These are phyloP conservation scores for Cutaneotrichosporon cyanovorans DNA, from an alignment of 1,284 basidiomycete species.

Conservation along the genomic window DNA sequence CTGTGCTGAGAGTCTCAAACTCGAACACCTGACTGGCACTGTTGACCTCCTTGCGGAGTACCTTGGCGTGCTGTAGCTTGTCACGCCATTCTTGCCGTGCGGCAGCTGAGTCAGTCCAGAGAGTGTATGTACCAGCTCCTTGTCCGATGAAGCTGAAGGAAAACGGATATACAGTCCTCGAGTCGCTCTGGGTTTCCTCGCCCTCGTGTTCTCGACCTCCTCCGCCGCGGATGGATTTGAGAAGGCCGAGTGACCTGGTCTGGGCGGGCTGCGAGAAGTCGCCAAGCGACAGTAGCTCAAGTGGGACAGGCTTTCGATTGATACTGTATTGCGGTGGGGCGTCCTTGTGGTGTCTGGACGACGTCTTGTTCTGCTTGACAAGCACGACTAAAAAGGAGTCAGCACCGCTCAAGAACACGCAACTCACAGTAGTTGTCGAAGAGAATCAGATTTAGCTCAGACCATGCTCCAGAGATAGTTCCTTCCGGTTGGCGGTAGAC, in stretches of 20 bases:
- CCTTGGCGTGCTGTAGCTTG: slow-evolving; percentile 80
- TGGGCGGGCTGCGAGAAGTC: slow-evolving; percentile 58
- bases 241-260: slow-evolving; percentile 25
- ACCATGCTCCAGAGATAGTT: slow-evolving; percentile 73
- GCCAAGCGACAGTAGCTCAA: slow-evolving; percentile 72
- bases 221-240: slow-evolving; percentile 34
- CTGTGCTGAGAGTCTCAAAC: slow-evolving; percentile 71
- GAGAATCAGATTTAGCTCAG: slow-evolving; percentile 73
- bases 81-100: slow-evolving; percentile 76
- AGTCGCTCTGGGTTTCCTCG: slow-evolving; percentile 46
- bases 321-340: slow-evolving; percentile 43
- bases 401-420: neutral
- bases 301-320: slow-evolving; percentile 77
- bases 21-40: slow-evolving; percentile 87
- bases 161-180: slow-evolving; percentile 65
- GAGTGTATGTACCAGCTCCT: slow-evolving; percentile 70
- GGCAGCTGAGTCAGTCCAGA: slow-evolving; percentile 75
- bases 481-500: slow-evolving; percentile 75
- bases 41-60: slow-evolving; percentile 73
- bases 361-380: slow-evolving; percentile 70
- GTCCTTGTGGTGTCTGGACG: slow-evolving; percentile 66
- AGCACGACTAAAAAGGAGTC: slow-evolving; percentile 54
- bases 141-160: slow-evolving; percentile 72
- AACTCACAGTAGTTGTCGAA: slow-evolving; percentile 71
- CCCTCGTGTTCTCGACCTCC: slow-evolving; percentile 11